phyloP scores from a whole-genome alignment of 75 land plant genomes.

The Cunninghamia lanceolata region DNA sequence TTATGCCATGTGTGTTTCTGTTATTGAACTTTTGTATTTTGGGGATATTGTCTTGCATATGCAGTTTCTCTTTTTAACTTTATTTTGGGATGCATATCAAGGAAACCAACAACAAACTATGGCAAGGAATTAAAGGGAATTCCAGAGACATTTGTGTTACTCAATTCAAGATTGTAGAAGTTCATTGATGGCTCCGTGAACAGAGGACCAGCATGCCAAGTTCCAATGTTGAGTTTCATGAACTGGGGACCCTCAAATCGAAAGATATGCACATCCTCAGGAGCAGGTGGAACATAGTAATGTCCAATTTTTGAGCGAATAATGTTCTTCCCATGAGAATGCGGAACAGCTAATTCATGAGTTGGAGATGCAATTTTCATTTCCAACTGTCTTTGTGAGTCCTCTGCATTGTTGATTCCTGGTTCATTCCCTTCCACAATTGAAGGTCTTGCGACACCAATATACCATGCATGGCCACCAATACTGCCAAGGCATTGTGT shows the following conservation, averaged over 20 bases:
- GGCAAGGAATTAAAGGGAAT: conserved; percentile 4
- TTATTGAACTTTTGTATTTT: not conserved
- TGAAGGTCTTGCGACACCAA: conserved; percentile 78
- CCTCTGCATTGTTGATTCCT: not conserved
- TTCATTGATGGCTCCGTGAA: conserved; percentile 59
- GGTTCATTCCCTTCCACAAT: conserved; percentile 32
- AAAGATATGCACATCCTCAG: conserved; percentile 63
- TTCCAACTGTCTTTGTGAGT: not conserved
- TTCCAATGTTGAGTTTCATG: conserved; percentile 77
- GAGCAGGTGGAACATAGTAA: conserved; percentile 65
- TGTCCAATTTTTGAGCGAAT: conserved; percentile 60
- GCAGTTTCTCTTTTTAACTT: not conserved
- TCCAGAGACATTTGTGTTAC: conserved; percentile 70
- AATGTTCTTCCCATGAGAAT: not conserved
- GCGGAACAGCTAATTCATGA: not conserved
- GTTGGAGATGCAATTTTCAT: not conserved
- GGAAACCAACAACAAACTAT: not conserved
- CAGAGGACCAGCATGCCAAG: conserved; percentile 94
- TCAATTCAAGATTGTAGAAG: conserved; percentile 88
- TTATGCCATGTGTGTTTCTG: not conserved
- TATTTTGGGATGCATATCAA: not conserved
- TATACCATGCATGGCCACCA: conserved; percentile 71
- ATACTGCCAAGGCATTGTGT: conserved; percentile 82
- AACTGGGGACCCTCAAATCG: conserved; percentile 70
- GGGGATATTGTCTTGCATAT: not conserved